phyloP scores from a whole-genome alignment of 768 basidiomycete species.

The Mycena capillaripes region DNA sequence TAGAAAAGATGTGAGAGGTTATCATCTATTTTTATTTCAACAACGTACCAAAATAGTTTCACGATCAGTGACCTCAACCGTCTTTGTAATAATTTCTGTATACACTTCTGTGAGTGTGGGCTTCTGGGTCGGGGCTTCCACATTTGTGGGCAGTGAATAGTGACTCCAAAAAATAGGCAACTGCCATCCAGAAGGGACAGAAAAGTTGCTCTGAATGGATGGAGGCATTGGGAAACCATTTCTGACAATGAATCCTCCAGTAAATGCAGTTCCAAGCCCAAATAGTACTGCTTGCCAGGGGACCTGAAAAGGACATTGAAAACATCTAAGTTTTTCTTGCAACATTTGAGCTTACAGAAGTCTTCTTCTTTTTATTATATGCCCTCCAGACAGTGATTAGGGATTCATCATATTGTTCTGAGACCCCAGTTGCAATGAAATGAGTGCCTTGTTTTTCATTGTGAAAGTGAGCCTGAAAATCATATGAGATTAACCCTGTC shows the following conservation, averaged over 20 bases:
- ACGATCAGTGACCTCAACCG: background rate
- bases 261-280: background rate
- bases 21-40: background rate
- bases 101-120: background rate
- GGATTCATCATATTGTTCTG: background rate
- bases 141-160: background rate
- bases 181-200: background rate
- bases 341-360: background rate
- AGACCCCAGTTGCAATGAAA: background rate
- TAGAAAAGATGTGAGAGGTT: background rate
- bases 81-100: background rate
- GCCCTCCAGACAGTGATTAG: background rate
- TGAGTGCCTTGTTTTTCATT: background rate
- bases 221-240: background rate
- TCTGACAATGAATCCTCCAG: background rate
- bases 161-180: background rate
- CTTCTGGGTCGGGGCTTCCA: background rate
- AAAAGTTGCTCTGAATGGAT: background rate
- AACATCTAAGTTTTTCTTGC: background rate
- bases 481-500: background rate
- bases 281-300: background rate
- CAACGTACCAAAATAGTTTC: background rate
- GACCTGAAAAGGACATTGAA: background rate
- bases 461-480: background rate
- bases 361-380: background rate